Conservation (phyloP, 371 early-diverging fungal genomes). For the Smittium culicis region DNA sequence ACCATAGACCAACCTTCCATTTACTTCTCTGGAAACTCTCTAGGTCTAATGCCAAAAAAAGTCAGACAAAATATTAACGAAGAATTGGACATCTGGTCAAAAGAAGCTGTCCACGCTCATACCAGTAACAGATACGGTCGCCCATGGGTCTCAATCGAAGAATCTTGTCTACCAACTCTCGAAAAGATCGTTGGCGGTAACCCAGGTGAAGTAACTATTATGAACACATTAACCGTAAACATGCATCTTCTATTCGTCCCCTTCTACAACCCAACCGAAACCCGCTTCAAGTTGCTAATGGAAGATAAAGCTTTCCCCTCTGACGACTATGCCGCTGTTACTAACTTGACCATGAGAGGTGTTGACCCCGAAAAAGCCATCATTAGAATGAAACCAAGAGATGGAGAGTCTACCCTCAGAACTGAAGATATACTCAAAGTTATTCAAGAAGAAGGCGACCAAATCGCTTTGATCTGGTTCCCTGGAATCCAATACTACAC, state of each 20-base stretch:
- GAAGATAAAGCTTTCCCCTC: slow-evolving; percentile 91
- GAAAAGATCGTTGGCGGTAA: slow-evolving; percentile 75
- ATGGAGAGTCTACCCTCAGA: slow-evolving; percentile 52
- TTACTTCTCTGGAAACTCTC: slow-evolving; percentile 87
- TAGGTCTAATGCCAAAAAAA: slow-evolving; percentile 72
- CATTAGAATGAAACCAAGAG: slow-evolving; percentile 56
- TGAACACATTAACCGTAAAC: slow-evolving; percentile 85
- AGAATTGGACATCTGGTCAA: slow-evolving; percentile 83
- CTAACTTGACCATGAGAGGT: slow-evolving; percentile 73
- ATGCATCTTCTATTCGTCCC: slow-evolving; percentile 78
- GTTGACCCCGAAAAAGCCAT: slow-evolving; percentile 53
- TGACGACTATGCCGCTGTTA: slow-evolving; percentile 81
- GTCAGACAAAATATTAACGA: slow-evolving; percentile 52
- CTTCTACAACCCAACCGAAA: slow-evolving; percentile 73
- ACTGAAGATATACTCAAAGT: slow-evolving; percentile 65
- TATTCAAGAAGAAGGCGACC: slow-evolving; percentile 56
- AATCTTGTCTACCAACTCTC: slow-evolving; percentile 48
- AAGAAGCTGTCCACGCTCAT: slow-evolving; percentile 71
- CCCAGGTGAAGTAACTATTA: slow-evolving; percentile 69
- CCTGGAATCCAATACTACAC: slow-evolving; percentile 94
- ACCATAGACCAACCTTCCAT: slow-evolving; percentile 17
- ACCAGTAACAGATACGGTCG: slow-evolving; percentile 62
- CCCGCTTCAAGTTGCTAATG: slow-evolving; percentile 73
- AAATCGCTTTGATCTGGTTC: slow-evolving; percentile 74
- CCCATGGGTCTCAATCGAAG: slow-evolving; percentile 83